These are phyloP conservation scores for Harrya chromipes DNA, from an alignment of 768 basidiomycete species.

Conservation along the genomic window DNA sequence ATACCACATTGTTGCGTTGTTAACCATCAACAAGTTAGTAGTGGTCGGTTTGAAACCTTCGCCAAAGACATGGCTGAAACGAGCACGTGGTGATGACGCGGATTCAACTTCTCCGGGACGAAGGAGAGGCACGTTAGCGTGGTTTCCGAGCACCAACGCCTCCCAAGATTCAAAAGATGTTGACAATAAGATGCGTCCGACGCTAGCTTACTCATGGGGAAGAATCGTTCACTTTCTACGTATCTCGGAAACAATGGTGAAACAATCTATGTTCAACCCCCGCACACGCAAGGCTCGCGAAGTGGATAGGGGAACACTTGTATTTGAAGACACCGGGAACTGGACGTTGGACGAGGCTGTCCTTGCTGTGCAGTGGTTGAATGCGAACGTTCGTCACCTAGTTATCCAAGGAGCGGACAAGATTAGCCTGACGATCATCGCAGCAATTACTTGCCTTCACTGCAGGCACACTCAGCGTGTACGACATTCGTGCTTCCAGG, in stretches of 20 bases:
- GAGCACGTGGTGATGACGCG: slow-evolving; percentile 51
- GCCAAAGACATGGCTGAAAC: slow-evolving; percentile 90
- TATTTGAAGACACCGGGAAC: slow-evolving; percentile 56
- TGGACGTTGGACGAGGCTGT: slow-evolving; percentile 65
- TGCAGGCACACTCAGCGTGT: slow-evolving; percentile 55
- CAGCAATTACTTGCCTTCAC: slow-evolving; percentile 75
- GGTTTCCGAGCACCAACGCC: slow-evolving; percentile 67
- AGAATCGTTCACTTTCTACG: slow-evolving; percentile 58
- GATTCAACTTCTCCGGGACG: slow-evolving; percentile 40
- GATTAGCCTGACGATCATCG: slow-evolving; percentile 4
- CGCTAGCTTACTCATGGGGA: slow-evolving; percentile 87
- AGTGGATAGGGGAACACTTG: slow-evolving; percentile 61
- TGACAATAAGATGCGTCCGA: slow-evolving; percentile 44
- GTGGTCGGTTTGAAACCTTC: slow-evolving; percentile 90
- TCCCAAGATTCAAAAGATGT: slow-evolving; percentile 23
- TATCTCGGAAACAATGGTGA: slow-evolving; percentile 57
- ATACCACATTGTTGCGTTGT: slow-evolving; percentile 77
- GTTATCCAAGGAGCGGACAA: background rate
- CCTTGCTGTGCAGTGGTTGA: slow-evolving; percentile 84
- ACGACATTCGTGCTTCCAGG: slow-evolving; percentile 55
- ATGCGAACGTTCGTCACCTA: slow-evolving; percentile 69
- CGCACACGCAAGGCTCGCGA: slow-evolving; percentile 59
- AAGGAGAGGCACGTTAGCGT: slow-evolving; percentile 67
- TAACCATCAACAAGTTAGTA: slow-evolving; percentile 89
- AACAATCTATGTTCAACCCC: slow-evolving; percentile 46